phyloP scores from a whole-genome alignment of 306 rosid genomes.

The Castanea mollissima region DNA sequence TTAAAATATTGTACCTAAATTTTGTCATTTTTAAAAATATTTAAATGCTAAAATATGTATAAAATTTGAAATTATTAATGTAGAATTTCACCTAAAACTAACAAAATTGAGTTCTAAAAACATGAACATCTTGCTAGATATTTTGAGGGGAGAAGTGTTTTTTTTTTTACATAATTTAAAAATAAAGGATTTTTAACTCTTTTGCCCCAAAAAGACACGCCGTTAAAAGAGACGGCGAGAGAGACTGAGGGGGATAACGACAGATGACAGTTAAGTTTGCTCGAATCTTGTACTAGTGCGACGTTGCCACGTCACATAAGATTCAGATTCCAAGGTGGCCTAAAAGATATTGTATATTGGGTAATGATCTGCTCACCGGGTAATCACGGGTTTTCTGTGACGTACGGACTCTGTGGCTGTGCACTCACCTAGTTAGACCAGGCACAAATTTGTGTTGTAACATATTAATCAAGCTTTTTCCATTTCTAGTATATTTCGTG shows the following conservation, averaged over 20 bases:
- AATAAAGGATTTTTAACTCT: too few species aligned
- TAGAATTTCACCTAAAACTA: rapidly evolving
- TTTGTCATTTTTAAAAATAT: too few species aligned
- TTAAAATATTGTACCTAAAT: too few species aligned
- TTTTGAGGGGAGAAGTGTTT: rapidly evolving
- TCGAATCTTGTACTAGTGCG: slow-evolving; percentile 1
- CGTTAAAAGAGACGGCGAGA: slow-evolving; percentile 5
- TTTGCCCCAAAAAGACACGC: background rate
- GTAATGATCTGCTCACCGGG: background rate
- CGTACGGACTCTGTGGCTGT: background rate
- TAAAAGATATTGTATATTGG: background rate
- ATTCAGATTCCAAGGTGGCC: background rate
- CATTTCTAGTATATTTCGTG: background rate
- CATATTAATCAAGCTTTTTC: background rate
- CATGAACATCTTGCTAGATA: too few species aligned
- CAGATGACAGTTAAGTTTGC: slow-evolving; percentile 16
- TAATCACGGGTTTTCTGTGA: slow-evolving; percentile 13
- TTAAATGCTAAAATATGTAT: too few species aligned
- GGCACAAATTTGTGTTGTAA: background rate
- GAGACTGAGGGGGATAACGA: background rate
- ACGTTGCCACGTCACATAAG: background rate
- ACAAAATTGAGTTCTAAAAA: too few species aligned
- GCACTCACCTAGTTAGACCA: background rate
- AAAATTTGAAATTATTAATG: rapidly evolving
- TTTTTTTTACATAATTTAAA: too few species aligned